Conservation (phyloP, 805 yeast species). For the Saccharomyces kudriavzevii region DNA sequence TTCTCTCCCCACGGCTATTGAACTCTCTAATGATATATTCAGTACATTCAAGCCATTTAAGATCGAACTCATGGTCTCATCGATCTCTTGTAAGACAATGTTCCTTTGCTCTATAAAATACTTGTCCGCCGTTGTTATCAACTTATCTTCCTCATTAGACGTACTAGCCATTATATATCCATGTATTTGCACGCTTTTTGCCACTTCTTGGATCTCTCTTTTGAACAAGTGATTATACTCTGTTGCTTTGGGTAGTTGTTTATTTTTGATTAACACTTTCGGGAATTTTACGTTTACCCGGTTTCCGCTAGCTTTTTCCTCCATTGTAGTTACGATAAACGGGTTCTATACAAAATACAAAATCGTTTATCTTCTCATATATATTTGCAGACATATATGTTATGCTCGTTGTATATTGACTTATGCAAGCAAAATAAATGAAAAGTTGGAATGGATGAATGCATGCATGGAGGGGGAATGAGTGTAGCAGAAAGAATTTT, state of each 20-base stretch:
- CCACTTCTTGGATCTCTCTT: background rate
- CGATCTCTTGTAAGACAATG: conserved; percentile 25
- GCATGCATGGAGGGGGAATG: background rate
- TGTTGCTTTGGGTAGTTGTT: background rate
- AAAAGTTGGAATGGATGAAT: background rate
- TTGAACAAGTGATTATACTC: background rate
- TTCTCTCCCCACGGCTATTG: conserved; percentile 67
- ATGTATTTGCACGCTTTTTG: background rate
- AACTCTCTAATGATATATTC: conserved; percentile 58
- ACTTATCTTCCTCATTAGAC: background rate
- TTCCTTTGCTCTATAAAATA: conserved; percentile 26
- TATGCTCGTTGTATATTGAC: background rate
- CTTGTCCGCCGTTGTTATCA: conserved; percentile 14
- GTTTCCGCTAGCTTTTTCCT: background rate
- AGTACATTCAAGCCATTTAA: conserved; percentile 54
- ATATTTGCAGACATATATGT: background rate
- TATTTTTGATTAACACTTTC: background rate
- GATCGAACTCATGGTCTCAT: conserved; percentile 51
- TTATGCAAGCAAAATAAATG: background rate
- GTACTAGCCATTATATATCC: conserved; percentile 1
- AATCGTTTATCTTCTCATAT: background rate
- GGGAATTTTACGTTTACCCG: background rate
- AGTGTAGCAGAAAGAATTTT: background rate
- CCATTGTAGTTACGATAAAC: too few species aligned
- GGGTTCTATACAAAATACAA: background rate